A percentile compares a stretch with the other conserved stretches of the same genome.
Conservation (phyloP, 192 early-diverging fungal species). For the Linnemannia hyalina region DNA sequence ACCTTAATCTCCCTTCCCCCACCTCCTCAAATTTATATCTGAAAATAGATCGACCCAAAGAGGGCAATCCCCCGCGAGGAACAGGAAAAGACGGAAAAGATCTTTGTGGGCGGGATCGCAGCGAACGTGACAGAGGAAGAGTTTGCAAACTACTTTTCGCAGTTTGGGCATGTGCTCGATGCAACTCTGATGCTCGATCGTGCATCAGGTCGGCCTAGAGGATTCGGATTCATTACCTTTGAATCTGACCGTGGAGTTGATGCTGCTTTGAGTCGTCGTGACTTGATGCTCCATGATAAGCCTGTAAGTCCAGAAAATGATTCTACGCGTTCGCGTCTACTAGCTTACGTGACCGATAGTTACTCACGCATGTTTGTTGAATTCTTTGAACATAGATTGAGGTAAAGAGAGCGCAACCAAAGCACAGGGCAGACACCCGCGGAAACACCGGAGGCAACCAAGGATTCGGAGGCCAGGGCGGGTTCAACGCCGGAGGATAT, state of each 20-base stretch:
- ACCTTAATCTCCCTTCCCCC: not conserved
- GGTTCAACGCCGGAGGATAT: conserved; percentile 21
- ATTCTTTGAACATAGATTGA: conserved; percentile 64
- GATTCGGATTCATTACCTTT: conserved; percentile 97
- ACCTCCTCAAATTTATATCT: not conserved
- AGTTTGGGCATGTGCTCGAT: conserved; percentile 89
- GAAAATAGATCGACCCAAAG: conserved; percentile 80
- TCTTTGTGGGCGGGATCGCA: conserved; percentile 93
- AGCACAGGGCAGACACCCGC: conserved; percentile 59
- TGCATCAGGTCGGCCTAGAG: conserved; percentile 88
- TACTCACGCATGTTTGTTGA: not conserved
- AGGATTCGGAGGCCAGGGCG: conserved; percentile 38
- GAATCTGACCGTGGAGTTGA: conserved; percentile 82
- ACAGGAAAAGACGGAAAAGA: conserved; percentile 86
- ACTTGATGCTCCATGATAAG: conserved; percentile 80
- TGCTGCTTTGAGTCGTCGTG: conserved; percentile 76
- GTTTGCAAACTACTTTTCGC: conserved; percentile 87
- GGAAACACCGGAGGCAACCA: conserved; percentile 43
- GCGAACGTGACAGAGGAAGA: conserved; percentile 89
- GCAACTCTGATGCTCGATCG: conserved; percentile 89
- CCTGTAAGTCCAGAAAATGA: conserved; percentile 54
- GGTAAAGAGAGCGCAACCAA: conserved; percentile 80
- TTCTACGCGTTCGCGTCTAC: not conserved
- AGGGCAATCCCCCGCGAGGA: conserved; percentile 79
- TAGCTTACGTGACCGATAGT: not conserved